Percentiles rank a stretch among this genome's conserved stretches.
Conservation (phyloP, 1,139 yeast genomes). For the Sugiyamaella novakii region DNA sequence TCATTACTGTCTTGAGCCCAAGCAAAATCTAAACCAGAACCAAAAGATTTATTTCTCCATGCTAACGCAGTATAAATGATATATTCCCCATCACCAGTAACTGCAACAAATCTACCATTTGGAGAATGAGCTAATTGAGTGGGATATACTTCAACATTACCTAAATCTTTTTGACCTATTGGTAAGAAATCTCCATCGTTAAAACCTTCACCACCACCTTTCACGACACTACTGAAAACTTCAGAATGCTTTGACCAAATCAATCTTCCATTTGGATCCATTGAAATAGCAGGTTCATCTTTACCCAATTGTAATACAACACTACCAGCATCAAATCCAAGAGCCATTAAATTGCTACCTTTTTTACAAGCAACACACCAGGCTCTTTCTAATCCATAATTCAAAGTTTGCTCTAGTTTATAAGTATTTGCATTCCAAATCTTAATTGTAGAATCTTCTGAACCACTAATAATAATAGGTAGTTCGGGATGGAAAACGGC, state of each 20-base stretch:
- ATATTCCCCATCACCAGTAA: slow-evolving; percentile 97
- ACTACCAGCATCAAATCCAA: slow-evolving; percentile 95
- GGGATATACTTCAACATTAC: slow-evolving; percentile 90
- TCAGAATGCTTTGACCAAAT: slow-evolving; percentile 92
- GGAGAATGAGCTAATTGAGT: slow-evolving; percentile 88
- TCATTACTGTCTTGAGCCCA: slow-evolving; percentile 93
- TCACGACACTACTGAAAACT: slow-evolving; percentile 79
- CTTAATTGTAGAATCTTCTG: slow-evolving; percentile 89
- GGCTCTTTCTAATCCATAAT: slow-evolving; percentile 90
- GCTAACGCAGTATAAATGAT: slow-evolving; percentile 95
- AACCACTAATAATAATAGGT: slow-evolving; percentile 84
- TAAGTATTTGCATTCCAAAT: slow-evolving; percentile 92
- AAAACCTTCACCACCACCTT: slow-evolving; percentile 56
- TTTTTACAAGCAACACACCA: slow-evolving; percentile 90
- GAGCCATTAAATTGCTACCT: slow-evolving; percentile 77
- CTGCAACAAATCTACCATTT: slow-evolving; percentile 95
- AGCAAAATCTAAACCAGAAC: slow-evolving; percentile 85
- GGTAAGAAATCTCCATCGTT: slow-evolving; percentile 77
- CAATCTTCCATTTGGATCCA: slow-evolving; percentile 91
- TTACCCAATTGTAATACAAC: slow-evolving; percentile 85
- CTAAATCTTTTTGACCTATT: slow-evolving; percentile 82
- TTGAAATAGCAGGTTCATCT: slow-evolving; percentile 89
- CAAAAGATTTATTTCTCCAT: slow-evolving; percentile 95
- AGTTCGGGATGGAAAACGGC: slow-evolving; percentile 96
- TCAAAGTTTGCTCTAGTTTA: slow-evolving; percentile 84